Percentiles rank a stretch among this genome's conserved stretches.
These are phyloP conservation scores for Physcomitrellopsis africana DNA, from an alignment of 225 moss, liverwort and hornwort species.

Conservation along the genomic window DNA sequence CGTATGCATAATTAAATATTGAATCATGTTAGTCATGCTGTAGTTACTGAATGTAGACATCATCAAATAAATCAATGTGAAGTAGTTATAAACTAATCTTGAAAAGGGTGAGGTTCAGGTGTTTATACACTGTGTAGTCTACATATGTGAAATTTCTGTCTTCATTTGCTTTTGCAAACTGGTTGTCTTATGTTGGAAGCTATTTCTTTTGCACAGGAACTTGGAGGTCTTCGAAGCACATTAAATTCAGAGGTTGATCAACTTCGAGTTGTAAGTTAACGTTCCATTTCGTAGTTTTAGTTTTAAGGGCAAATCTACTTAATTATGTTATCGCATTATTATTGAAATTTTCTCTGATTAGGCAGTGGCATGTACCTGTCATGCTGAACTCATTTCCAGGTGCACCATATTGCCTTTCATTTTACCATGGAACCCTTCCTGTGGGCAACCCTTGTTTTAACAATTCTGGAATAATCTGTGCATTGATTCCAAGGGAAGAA, in stretches of 20 bases:
- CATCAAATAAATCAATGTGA: too few relatives aligned
- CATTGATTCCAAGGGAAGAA: neutral
- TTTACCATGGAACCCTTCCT: neutral
- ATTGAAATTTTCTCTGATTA: neutral
- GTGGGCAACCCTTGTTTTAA: neutral
- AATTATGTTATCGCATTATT: neutral
- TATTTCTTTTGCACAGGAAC: slow-evolving; percentile 40
- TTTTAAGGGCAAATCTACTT: neutral
- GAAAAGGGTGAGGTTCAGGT: neutral
- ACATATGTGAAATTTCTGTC: neutral
- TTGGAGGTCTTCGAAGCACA: slow-evolving; percentile 50
- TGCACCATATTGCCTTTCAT: neutral
- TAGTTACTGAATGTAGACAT: neutral
- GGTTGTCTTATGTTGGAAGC: slow-evolving; percentile 5
- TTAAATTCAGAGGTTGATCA: slow-evolving; percentile 54
- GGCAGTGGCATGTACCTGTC: neutral
- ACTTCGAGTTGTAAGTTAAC: slow-evolving; percentile 54
- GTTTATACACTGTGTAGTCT: neutral
- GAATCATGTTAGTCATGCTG: neutral
- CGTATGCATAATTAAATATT: too few relatives aligned
- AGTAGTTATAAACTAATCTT: too few relatives aligned
- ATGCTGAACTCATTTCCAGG: neutral
- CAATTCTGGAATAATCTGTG: too few relatives aligned
- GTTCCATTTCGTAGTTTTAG: neutral
- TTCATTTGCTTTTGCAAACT: neutral